These are phyloP conservation scores for Domatiomyces catenatus DNA, from an alignment of 2,329 filamentous ascomycete species.

Conservation along the genomic window DNA sequence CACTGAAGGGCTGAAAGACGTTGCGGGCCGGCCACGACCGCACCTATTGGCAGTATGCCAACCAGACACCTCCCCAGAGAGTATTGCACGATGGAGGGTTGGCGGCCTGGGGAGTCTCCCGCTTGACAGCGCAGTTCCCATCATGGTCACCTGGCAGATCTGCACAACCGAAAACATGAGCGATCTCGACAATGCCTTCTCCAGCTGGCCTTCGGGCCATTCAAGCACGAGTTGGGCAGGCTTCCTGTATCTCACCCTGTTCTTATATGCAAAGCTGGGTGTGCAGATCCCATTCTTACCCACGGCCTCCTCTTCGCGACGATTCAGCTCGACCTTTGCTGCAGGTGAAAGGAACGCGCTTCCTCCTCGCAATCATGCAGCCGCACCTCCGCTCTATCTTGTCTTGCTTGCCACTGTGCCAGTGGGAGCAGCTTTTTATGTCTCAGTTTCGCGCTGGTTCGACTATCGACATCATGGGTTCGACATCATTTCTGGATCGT, in stretches of 20 bases:
- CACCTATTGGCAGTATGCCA: conserved; percentile 55
- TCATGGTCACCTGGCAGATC: conserved; percentile 60
- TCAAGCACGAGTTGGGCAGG: conserved; percentile 62
- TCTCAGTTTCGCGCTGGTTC: conserved; percentile 71
- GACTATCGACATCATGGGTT: conserved; percentile 87
- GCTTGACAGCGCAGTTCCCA: conserved; percentile 40
- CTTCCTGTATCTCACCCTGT: conserved; percentile 71
- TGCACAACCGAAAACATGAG: conserved; percentile 50
- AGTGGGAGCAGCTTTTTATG: conserved; percentile 60
- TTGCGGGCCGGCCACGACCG: conserved; percentile 50
- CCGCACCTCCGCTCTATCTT: conserved; percentile 69
- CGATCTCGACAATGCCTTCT: conserved; percentile 64
- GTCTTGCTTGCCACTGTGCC: conserved; percentile 53
- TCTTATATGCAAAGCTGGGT: conserved; percentile 50
- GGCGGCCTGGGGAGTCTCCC: conserved; percentile 39
- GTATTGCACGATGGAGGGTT: conserved; percentile 45
- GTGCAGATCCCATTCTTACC: conserved; percentile 31
- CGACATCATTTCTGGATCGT: conserved; percentile 72
- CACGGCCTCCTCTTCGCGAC: conserved; percentile 12
- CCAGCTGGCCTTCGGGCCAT: conserved; percentile 69
- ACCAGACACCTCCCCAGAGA: conserved; percentile 46
- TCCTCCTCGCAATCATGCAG: conserved; percentile 54
- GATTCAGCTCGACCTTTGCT: conserved; percentile 8
- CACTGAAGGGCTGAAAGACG: conserved; percentile 69
- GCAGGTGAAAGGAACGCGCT: conserved; percentile 2